Evolutionary conservation across 2,329 filamentous ascomycete genomes (phyloP).

Genomic region (Talaromyces sp.): DNA sequence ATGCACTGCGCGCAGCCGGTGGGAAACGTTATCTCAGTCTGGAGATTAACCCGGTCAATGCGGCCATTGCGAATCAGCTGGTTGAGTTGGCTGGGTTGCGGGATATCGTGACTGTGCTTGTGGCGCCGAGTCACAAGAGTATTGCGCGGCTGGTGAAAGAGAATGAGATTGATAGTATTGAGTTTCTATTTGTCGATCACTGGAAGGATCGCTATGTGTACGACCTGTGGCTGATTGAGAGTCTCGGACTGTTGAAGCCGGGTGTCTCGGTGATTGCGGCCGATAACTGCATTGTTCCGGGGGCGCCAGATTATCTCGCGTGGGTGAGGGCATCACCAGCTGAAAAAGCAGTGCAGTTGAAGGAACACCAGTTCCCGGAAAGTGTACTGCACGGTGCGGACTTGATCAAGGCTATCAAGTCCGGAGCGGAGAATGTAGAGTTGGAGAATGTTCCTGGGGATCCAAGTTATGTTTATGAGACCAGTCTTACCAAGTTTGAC

Average conservation of each 20-base stretch:
- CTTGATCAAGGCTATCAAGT: slow-evolving; percentile 24
- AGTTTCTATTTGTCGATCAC: slow-evolving; percentile 76
- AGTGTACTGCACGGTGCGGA: slow-evolving; percentile 35
- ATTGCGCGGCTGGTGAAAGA: slow-evolving; percentile 56
- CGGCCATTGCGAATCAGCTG: slow-evolving; percentile 63
- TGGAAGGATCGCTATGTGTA: slow-evolving; percentile 71
- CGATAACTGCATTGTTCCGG: slow-evolving; percentile 42
- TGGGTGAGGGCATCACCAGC: slow-evolving; percentile 2
- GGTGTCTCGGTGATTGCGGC: slow-evolving; percentile 47
- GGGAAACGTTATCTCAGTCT: slow-evolving; percentile 66
- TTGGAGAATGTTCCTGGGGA: slow-evolving; percentile 47
- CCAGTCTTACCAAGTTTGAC: slow-evolving; percentile 38
- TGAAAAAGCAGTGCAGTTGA: slow-evolving; percentile 4
- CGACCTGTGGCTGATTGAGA: slow-evolving; percentile 73
- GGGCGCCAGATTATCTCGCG: slow-evolving; percentile 18
- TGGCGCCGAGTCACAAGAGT: slow-evolving; percentile 65
- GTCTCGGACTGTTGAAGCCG: slow-evolving; percentile 56
- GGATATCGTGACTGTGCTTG: slow-evolving; percentile 64
- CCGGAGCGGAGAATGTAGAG: slow-evolving; percentile 20
- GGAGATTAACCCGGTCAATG: slow-evolving; percentile 71
- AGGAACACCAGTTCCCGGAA: slow-evolving; percentile 49
- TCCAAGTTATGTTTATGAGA: slow-evolving; percentile 63
- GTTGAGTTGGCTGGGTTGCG: slow-evolving; percentile 69
- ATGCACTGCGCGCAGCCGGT: slow-evolving; percentile 59
- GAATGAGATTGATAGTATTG: slow-evolving; percentile 56